phyloP scores from a whole-genome alignment of 2,329 filamentous ascomycete species.

The Cladophialophora carrionii region DNA sequence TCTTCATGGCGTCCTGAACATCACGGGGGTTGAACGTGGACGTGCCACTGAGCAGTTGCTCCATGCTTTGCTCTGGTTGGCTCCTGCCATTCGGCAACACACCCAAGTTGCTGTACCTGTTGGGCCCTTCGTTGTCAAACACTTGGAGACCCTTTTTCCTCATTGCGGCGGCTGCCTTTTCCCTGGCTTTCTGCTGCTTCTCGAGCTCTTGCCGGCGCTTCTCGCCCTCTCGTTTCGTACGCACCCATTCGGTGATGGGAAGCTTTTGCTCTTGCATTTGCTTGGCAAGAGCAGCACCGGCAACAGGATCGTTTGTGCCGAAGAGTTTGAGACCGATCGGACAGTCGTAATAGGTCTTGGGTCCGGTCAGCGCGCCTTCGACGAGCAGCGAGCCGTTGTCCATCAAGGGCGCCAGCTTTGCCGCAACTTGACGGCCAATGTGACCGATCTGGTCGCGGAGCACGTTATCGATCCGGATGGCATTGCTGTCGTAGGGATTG shows the following conservation, averaged over 20 bases:
- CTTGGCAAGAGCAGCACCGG: slow-evolving; percentile 60
- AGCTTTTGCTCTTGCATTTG: slow-evolving; percentile 68
- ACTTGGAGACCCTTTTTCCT: slow-evolving; percentile 30
- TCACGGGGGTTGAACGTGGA: slow-evolving; percentile 64
- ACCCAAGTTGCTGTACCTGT: slow-evolving; percentile 46
- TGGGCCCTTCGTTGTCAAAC: slow-evolving; percentile 33
- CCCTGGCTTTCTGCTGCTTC: slow-evolving; percentile 49
- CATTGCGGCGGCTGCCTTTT: slow-evolving; percentile 34
- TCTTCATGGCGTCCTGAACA: slow-evolving; percentile 67
- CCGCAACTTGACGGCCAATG: slow-evolving; percentile 67
- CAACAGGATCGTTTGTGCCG: slow-evolving; percentile 63
- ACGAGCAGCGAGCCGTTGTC: slow-evolving; percentile 64
- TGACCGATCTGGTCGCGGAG: slow-evolving; percentile 77
- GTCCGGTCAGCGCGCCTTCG: slow-evolving; percentile 70
- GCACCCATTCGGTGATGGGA: slow-evolving; percentile 57
- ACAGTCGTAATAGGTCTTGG: slow-evolving; percentile 70
- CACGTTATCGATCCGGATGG: slow-evolving; percentile 78
- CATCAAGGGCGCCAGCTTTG: slow-evolving; percentile 66
- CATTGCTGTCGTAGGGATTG: slow-evolving; percentile 74
- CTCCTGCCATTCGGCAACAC: slow-evolving; percentile 26
- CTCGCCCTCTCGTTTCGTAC: slow-evolving; percentile 59
- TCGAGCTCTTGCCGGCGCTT: slow-evolving; percentile 58
- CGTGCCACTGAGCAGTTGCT: slow-evolving; percentile 64
- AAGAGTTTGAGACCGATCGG: slow-evolving; percentile 71
- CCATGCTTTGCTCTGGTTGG: slow-evolving; percentile 48